Conservation (phyloP, 176 grass and related monocot genomes). For the Dendrocalamus sinicus region DNA sequence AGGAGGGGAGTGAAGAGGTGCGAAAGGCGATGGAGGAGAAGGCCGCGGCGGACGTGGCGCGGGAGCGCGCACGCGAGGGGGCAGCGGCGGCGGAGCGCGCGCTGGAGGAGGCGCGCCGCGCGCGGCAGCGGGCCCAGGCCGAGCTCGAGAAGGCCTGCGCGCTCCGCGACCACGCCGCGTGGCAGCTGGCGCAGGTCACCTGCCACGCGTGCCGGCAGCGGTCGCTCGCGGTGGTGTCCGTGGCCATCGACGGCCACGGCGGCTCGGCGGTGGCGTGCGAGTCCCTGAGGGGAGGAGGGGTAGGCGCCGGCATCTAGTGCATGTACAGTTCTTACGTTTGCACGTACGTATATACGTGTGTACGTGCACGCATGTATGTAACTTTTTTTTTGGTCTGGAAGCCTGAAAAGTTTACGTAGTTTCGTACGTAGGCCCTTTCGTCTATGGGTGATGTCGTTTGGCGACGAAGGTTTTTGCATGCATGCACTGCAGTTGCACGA, state of each 20-base stretch:
- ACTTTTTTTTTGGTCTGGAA: neutral
- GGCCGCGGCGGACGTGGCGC: conserved; percentile 54
- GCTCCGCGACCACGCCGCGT: conserved; percentile 65
- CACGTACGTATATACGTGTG: neutral
- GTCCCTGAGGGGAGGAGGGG: conserved; percentile 40
- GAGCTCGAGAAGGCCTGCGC: conserved; percentile 76
- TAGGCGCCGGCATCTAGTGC: conserved; percentile 32
- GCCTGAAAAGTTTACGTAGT: neutral
- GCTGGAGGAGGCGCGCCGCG: conserved; percentile 67
- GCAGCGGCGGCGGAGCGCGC: conserved; percentile 69
- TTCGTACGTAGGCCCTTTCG: neutral
- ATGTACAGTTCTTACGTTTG: neutral
- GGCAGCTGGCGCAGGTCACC: conserved; percentile 73
- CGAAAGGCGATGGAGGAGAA: conserved; percentile 61
- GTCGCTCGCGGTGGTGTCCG: conserved; percentile 43
- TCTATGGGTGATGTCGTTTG: neutral
- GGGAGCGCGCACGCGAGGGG: conserved; percentile 60
- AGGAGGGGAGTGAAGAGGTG: conserved; percentile 25
- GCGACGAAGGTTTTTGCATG: neutral
- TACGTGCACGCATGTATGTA: conserved; percentile 8
- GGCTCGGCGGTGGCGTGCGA: conserved; percentile 43
- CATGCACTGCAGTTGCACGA: too few species aligned
- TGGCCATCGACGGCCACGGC: conserved; percentile 46
- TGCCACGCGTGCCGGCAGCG: conserved; percentile 79
- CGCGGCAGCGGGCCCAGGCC: conserved; percentile 65